Evolutionary conservation across 768 basidiomycete genomes (phyloP), one percentile per base, ranked within the genome.

Genomic region (Lactarius trivialis): DNA sequence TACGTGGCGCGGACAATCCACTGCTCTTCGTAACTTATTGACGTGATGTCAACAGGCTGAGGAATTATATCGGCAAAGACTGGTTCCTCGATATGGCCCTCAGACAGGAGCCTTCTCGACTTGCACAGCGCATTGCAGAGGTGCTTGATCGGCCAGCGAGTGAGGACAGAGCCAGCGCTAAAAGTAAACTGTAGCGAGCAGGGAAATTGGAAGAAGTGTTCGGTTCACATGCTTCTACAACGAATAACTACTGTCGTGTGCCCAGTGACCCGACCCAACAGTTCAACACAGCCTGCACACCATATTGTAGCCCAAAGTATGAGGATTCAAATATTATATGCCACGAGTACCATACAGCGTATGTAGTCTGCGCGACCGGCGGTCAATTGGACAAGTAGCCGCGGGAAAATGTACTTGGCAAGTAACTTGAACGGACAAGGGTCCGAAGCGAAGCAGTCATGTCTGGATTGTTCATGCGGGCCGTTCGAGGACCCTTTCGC

Each of bases 61-160:
- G 93, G 68, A 96, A 95, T 72, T 96, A 96, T 71, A 94, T 96
- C 85, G 89, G 88, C 76, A 95, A 93, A 70, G 82, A 86, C 11
- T 96, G 93, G 93, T 95, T 95, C 76, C 74, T 93, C 65, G 78
- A 85, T 64, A 83, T 87, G 68, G 83, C 85, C 6, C 73, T 87
- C 67, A 73, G 79, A 45, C 73, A 45, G 80, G 82, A 60, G 79
- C 82, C 82, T 0, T 80, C 86, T 3, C 76, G 80, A 6, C 75
- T 86, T 34, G 80, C 84, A 21, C 71, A 72, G 4, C 71, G 71
- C 28, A 86, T 89, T 65, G 71, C 79, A 0, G 67, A 72, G 21
- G 70, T 78, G 17, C 67, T 82, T 50, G 70, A 70, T 19, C 45
- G 34, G 37, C 53, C 65, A 19, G 24, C 32, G 11, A 30, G 32